Conservation (phyloP, 768 basidiomycete species). For the Hysterangium stoloniferum region DNA sequence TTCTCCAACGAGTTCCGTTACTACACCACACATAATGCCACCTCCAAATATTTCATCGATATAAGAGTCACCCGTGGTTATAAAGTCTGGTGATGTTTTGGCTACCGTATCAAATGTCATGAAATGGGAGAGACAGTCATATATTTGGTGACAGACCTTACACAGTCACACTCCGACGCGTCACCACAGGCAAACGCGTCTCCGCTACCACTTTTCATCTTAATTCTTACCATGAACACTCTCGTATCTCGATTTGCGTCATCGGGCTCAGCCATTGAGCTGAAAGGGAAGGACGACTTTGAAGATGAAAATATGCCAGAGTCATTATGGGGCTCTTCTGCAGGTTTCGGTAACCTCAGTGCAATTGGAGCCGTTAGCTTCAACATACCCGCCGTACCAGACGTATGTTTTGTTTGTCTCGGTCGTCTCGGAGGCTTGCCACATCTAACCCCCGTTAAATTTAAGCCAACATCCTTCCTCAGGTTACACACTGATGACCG, state of each 20-base stretch:
- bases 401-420: conserved; percentile 43
- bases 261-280: conserved; percentile 44
- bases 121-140: too few species aligned
- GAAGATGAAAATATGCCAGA: conserved; percentile 62
- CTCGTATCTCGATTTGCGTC: conserved; percentile 60
- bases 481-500: conserved; percentile 92
- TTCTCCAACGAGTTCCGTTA: conserved; percentile 88
- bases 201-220: too few species aligned
- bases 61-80: conserved; percentile 66
- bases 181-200: too few species aligned
- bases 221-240: conserved; percentile 73
- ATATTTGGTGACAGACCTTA: too few species aligned
- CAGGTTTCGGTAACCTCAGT: conserved; percentile 68
- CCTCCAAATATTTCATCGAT: conserved; percentile 72
- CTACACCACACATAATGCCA: conserved; percentile 67
- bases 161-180: too few species aligned
- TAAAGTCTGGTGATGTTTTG: neutral
- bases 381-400: conserved; percentile 61
- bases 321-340: conserved; percentile 74
- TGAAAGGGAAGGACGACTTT: conserved; percentile 37
- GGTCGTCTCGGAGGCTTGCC: neutral
- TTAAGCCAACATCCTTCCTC: conserved; percentile 84
- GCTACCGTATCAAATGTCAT: too few species aligned
- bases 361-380: conserved; percentile 68
- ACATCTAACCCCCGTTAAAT: neutral